phyloP scores from a whole-genome alignment of 192 early-diverging fungal species.

The Backusella westeae region DNA sequence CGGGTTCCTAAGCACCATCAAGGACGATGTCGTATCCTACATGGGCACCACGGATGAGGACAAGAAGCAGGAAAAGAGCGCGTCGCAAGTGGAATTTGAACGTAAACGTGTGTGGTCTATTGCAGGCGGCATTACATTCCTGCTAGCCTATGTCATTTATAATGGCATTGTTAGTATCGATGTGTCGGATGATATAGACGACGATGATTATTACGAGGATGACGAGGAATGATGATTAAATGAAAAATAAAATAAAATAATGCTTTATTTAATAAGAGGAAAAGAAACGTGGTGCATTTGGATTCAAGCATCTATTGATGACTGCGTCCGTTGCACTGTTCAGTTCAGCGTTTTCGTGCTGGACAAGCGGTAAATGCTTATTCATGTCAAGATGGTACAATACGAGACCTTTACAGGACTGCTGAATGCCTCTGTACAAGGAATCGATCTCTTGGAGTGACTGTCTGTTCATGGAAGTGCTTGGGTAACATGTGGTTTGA shows the following conservation, averaged over 20 bases:
- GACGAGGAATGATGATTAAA: slow-evolving; percentile 25
- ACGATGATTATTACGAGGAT: slow-evolving; percentile 38
- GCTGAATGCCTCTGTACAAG: not conserved
- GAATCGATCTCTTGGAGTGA: not conserved
- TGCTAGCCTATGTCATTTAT: slow-evolving; percentile 52
- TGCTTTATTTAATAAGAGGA: not conserved
- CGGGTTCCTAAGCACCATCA: slow-evolving; percentile 40
- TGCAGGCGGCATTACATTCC: slow-evolving; percentile 43
- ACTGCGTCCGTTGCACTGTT: not conserved
- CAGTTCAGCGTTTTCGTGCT: not conserved
- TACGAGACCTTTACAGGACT: not conserved
- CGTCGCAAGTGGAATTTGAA: slow-evolving; percentile 48
- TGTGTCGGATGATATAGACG: slow-evolving; percentile 38
- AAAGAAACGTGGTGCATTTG: not conserved
- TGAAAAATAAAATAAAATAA: not conserved
- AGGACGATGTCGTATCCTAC: slow-evolving; percentile 13
- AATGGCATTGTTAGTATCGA: slow-evolving; percentile 63
- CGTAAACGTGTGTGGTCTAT: slow-evolving; percentile 51
- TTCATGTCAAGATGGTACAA: not conserved
- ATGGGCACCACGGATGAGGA: not conserved
- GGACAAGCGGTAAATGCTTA: not conserved
- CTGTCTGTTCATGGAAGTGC: not conserved
- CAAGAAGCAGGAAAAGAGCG: slow-evolving; percentile 24
- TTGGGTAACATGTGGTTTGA: not conserved
- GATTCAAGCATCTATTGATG: not conserved